Base-by-base conservation (phyloP, 345 rosid species). In the Heritiera littoralis region DNA sequence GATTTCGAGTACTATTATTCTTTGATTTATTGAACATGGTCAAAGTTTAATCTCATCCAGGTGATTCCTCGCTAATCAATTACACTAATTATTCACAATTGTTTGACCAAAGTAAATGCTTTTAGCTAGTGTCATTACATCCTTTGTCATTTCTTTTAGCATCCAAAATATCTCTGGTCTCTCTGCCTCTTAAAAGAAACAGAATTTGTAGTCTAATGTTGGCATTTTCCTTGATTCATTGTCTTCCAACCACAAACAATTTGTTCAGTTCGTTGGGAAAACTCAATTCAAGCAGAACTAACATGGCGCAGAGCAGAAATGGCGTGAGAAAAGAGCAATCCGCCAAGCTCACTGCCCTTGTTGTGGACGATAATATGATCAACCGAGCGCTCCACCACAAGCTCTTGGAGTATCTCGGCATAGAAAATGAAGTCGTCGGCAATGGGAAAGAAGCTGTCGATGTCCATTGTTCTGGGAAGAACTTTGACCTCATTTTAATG, bases 381-480 rank as follows among this genome's bases (percentile, higher is more conserved):
- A 90, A 77, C 64, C 89, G 82, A 80, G 83, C 18, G 30, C 80
- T 93, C 70, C 97, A 95, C 76, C 86, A 82, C 40, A 84, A 65
- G 67, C 84, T 93, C 7, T 52, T 95, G 76, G 71, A 87, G 56
- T 85, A 82, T 68, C 81, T 95, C 14, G 97, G 97, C 7, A 80
- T 91, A 1, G 59, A 86, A 76, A 88, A 82, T 63, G 86, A 86
- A 48, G 87, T 83, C 1, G 95, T 86, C 2, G 69, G 4, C 1
- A 92, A 93, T 14, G 98, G 98, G 9, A 85, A 92, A 78, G 94
- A 93, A 82, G 98, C 98, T 1, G 85, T 94, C 1, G 97, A 90
- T 12, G 81, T 84, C 23, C 90, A 91, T 74, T 82, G 77, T 48
- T 84, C 92, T 0, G 98, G 97, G 17, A 83, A 80, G 66, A 78